phyloP scores from a whole-genome alignment of 2,329 filamentous ascomycete genomes.

The Venturia nashicola region DNA sequence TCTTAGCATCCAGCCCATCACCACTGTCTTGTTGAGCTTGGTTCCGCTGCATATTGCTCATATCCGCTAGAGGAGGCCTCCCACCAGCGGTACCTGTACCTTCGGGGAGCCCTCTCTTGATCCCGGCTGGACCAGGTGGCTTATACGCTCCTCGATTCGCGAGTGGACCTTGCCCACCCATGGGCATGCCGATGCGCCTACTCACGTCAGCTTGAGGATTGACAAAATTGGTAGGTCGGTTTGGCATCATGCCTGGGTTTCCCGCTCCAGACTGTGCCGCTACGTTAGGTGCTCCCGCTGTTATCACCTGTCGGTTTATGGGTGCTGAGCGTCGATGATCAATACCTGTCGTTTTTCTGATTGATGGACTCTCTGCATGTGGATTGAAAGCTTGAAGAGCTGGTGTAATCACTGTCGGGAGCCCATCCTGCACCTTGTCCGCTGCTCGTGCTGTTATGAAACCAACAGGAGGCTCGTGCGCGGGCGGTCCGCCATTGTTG shows the following conservation, averaged over 20 bases:
- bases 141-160: conserved; percentile 33
- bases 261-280: conserved; percentile 11
- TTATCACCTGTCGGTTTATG: conserved; percentile 15
- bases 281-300: neutral
- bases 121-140: conserved; percentile 24
- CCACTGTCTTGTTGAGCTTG: neutral
- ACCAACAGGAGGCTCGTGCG: conserved; percentile 19
- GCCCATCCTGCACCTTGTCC: conserved; percentile 25
- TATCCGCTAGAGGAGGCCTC: conserved; percentile 8
- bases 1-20: neutral
- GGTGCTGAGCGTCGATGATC: conserved; percentile 8
- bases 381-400: conserved; percentile 32
- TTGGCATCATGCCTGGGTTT: conserved; percentile 27
- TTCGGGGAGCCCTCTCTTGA: conserved; percentile 20
- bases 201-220: conserved; percentile 31
- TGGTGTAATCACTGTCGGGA: conserved; percentile 17
- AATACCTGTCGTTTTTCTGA: conserved; percentile 9
- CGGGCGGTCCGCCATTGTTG: neutral
- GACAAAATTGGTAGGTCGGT: conserved; percentile 11
- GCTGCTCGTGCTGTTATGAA: conserved; percentile 35
- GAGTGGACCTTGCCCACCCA: conserved; percentile 28
- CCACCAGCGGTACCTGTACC: neutral
- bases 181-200: conserved; percentile 38
- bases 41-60: conserved; percentile 7
- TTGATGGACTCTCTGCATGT: conserved; percentile 24